Base-by-base conservation (phyloP, 2,329 filamentous ascomycete genomes). In the Leptosphaerulina australis region DNA sequence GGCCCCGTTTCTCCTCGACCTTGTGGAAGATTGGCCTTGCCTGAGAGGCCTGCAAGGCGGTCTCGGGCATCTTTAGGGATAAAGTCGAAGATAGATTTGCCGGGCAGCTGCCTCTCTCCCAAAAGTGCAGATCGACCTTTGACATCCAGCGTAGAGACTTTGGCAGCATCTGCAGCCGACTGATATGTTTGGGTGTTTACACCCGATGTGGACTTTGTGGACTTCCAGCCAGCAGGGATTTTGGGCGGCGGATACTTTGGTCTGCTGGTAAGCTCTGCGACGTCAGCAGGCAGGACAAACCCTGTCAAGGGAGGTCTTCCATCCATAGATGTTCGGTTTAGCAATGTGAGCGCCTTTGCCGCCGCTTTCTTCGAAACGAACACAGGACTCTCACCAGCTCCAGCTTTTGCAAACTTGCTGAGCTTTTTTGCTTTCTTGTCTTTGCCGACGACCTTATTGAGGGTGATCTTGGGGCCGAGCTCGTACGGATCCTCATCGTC, bases 71-170 rank as follows among this genome's bases (percentile, higher is more conserved):
- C 82, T 0, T 90, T 80, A 0, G 89, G 89, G 58, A 99, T 81
- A 72, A 89, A 99, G 73, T 97, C 92, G 70, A 97, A 99, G 2
- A 99, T 86, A 0, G 94, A 97, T 75, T 97, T 97, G 0, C 91
- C 90, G 0, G 92, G 92, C 0, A 97, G 77, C 26, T 84, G 82
- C 29, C 83, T 79, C 74, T 97, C 93, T 26, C 92, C 92, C 1
- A 97, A 80, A 0, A 96, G 79, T 3, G 85, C 85, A 10, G 91
- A 92, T 55, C 94, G 85, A 31, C 87, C 80, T 65, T 84, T 87
- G 0, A 90, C 86, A 68, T 96, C 85, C 7, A 96, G 80, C 1
- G 80, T 84, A 0, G 90, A 94, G 2, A 83, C 78, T 71, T 87
- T 92, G 7, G 91, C 91, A 1, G 88, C 88, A 50, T 94, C 89